Evolutionary conservation across 78 protist species (phyloP), one percentile per base, ranked within the genome.

Genomic region (slime mould (Dictyostelium discoideum)): DNA sequence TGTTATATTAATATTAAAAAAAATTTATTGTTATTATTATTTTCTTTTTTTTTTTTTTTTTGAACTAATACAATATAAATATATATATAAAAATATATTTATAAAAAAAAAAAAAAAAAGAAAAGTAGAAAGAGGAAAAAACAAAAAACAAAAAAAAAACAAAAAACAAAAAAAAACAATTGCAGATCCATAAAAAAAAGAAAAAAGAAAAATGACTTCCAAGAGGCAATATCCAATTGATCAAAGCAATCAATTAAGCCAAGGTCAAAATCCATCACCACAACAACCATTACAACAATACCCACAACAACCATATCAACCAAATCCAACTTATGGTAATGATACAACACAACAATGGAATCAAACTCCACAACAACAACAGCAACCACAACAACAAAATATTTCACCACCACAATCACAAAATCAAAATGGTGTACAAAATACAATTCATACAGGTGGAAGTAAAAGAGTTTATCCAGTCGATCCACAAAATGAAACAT

Each of bases 381-480:
- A 57, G 24, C 86, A 54, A 67, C 92, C 57, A 85, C 63, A 46
- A 81, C 73, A 42, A 44, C 42, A 44, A 44, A 40, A 39, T 84
- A 82, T 22, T 42, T 82, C 86, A 54, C 72, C 73, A 13, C 73
- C 42, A 32, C 44, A 5, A 50, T 7, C 54, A 80, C 83, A 77
- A 40, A 8, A 3, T 1, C 42, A 83, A 10, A 54, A 29, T 37
- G 63, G 37, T 42, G 37, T 39, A 22, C 39, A 14, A 72, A 80
- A 14, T 48, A 14, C 82, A 73, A 50, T 67, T 26, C 42, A 26
- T 26, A 3, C 24, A 3, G 44, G 72, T 14, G 76, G 72, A 3
- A 24, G 79, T 32, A 90, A 90, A 79, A 82, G 95, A 46, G 80
- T 42, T 26, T 90, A 90, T 73, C 86, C 85, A 18, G 95, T 90